Conservation (phyloP, 2,329 filamentous ascomycete genomes). For the Alternaria triticina region DNA sequence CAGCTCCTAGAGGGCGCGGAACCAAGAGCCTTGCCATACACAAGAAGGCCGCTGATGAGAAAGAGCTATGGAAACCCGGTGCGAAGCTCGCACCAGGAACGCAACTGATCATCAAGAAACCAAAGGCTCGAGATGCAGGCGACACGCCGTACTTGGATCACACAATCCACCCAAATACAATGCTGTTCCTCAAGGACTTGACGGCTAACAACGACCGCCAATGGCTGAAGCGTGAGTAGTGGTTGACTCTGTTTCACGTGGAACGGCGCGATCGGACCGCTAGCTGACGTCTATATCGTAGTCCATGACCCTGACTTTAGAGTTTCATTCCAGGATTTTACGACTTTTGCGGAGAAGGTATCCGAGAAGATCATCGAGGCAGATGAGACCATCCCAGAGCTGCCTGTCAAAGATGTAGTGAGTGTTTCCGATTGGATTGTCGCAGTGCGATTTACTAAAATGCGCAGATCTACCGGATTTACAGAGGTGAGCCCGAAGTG, state of each 20-base stretch:
- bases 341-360: constrained; percentile 75
- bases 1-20: constrained; percentile 22
- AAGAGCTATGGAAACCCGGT: constrained; percentile 63
- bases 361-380: constrained; percentile 72
- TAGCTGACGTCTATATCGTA: constrained; percentile 47
- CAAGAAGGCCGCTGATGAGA: constrained; percentile 45
- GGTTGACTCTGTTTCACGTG: neutral
- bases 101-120: constrained; percentile 67
- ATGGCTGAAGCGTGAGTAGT: constrained; percentile 66
- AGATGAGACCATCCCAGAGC: constrained; percentile 83
- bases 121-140: constrained; percentile 66
- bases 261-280: neutral
- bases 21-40: constrained; percentile 27
- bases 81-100: constrained; percentile 65
- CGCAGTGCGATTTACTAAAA: constrained; percentile 11
- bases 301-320: constrained; percentile 83
- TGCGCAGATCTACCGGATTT: constrained; percentile 76
- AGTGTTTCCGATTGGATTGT: constrained; percentile 25
- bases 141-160: constrained; percentile 63
- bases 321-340: constrained; percentile 79
- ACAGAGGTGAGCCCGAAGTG: constrained; percentile 59
- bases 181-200: constrained; percentile 66
- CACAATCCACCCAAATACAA: constrained; percentile 68
- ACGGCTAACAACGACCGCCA: constrained; percentile 66
- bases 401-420: constrained; percentile 82